Base-by-base conservation (phyloP, 257 asterid genomes). In the Nemophila menziesii region DNA sequence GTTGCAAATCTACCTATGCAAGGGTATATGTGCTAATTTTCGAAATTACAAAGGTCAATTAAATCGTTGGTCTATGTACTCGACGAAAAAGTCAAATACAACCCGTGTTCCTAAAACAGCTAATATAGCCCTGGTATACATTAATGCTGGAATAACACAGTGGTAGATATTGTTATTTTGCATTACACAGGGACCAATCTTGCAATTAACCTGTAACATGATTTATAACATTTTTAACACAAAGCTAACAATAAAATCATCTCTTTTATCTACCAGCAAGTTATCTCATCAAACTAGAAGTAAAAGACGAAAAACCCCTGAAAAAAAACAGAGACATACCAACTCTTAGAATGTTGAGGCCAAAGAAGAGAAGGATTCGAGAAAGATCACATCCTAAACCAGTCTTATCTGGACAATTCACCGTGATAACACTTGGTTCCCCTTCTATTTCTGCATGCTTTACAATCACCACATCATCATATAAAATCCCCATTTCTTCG, bases 381-480 rank as follows among this genome's bases (percentile, higher is more conserved):
- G 90, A 86, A 55, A 86, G 90, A 74, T 86, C 96, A 51, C 74
- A 79, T 1, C 94, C 94, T 59, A 86, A 47, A 1, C 96, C 94
- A 64, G 93, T 86, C 64, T 82, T 86, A 61, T 82, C 96, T 0
- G 94, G 94, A 17, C 96, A 86, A 55, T 77, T 86, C 1, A 81
- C 92, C 13, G 96, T 85, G 16, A 85, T 81, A 11, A 78, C 89
- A 63, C 68, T 73, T 5, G 94, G 84, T 13, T 86, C 86, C 9
- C 74, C 90, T 66, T 64, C 80, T 44, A 56, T 62, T 66, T 82
- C 94, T 0, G 94, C 52, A 17, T 61, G 82, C 19, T 72, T 72
- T 20, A 86, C 57, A 26, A 79, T 45, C 44, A 86, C 96, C 4
- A 75, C 69, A 65, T 86, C 96, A 51, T 85, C 96, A 48, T 70